A percentile compares a stretch with the other conserved stretches of the same genome.
Evolutionary conservation across 164 flowering plant species (phyloP).

Genomic region (Amborella trichopoda): DNA sequence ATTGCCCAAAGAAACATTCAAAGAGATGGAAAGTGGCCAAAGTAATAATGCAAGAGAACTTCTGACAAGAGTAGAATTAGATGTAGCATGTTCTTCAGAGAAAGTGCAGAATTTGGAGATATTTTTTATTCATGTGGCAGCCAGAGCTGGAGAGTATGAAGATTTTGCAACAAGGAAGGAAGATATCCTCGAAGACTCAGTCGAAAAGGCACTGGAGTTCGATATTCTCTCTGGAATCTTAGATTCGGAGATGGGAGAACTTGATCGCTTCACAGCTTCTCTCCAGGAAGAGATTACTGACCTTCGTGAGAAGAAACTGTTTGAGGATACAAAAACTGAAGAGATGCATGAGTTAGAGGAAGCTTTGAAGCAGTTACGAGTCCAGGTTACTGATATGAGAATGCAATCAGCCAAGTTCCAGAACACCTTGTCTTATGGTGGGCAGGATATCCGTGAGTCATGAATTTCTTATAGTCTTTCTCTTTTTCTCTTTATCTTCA

Average conservation of each 20-base stretch:
- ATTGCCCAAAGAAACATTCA: no score
- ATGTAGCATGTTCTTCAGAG: slow-evolving; percentile 63
- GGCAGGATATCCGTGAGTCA: slow-evolving; percentile 33
- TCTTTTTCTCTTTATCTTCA: no score
- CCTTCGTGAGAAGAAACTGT: slow-evolving; percentile 18
- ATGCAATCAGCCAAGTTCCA: slow-evolving; percentile 43
- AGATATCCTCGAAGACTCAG: slow-evolving; percentile 17
- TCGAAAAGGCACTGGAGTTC: slow-evolving; percentile 50
- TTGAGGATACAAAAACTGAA: slow-evolving; percentile 22
- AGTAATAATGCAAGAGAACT: slow-evolving; percentile 20
- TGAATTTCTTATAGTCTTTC: slow-evolving; percentile 2
- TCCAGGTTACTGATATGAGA: slow-evolving; percentile 45
- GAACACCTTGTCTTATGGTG: slow-evolving; percentile 21
- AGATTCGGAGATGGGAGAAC: slow-evolving; percentile 58
- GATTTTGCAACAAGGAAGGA: slow-evolving; percentile 29
- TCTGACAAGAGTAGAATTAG: slow-evolving; percentile 53
- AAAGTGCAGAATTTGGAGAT: slow-evolving; percentile 59
- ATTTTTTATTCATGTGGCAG: slow-evolving; percentile 58
- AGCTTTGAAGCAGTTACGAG: slow-evolving; percentile 49
- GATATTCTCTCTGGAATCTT: slow-evolving; percentile 54
- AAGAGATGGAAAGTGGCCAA: slow-evolving; percentile 1
- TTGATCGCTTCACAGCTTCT: slow-evolving; percentile 30
- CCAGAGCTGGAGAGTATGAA: slow-evolving; percentile 65
- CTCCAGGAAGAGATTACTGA: slow-evolving; percentile 35
- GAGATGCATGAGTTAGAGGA: slow-evolving; percentile 52